These are phyloP conservation scores for Mycena albidolilacea DNA, from an alignment of 768 basidiomycete species.

Conservation along the genomic window DNA sequence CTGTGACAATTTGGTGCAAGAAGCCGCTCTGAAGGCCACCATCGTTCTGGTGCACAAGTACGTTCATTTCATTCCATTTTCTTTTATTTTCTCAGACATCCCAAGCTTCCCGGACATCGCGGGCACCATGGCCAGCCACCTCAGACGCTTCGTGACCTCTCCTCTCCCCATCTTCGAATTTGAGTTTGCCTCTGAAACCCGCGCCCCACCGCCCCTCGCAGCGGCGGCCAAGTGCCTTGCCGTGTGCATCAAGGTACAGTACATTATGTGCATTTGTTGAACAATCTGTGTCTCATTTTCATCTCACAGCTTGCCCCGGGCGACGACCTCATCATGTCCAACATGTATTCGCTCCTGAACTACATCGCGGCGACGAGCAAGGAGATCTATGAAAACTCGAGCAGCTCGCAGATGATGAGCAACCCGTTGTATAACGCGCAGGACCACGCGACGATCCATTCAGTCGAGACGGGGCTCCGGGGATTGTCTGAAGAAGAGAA, in stretches of 20 bases:
- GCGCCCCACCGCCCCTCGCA: constrained; percentile 82
- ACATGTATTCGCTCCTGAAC: constrained; percentile 97
- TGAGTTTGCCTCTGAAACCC: constrained; percentile 80
- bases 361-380: constrained; percentile 90
- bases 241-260: constrained; percentile 84
- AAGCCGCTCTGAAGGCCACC: constrained; percentile 90
- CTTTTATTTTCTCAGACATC: neutral
- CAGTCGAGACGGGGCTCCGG: constrained; percentile 74
- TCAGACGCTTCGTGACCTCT: constrained; percentile 90
- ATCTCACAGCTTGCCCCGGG: constrained; percentile 79
- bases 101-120: constrained; percentile 87
- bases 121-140: constrained; percentile 77
- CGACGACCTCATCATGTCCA: constrained; percentile 92
- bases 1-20: constrained; percentile 87
- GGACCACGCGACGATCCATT: constrained; percentile 68
- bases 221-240: constrained; percentile 94
- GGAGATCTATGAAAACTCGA: constrained; percentile 72
- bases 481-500: constrained; percentile 89
- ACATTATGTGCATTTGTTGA: neutral
- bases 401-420: constrained; percentile 57
- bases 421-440: constrained; percentile 58
- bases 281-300: neutral
- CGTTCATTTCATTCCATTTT: constrained; percentile 35
- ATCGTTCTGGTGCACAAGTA: constrained; percentile 90
- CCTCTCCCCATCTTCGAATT: constrained; percentile 92